Evolutionary conservation across 441 rosid genomes (phyloP), one percentile per base, ranked within the genome.

Genomic region (Raphanus hybrid): DNA sequence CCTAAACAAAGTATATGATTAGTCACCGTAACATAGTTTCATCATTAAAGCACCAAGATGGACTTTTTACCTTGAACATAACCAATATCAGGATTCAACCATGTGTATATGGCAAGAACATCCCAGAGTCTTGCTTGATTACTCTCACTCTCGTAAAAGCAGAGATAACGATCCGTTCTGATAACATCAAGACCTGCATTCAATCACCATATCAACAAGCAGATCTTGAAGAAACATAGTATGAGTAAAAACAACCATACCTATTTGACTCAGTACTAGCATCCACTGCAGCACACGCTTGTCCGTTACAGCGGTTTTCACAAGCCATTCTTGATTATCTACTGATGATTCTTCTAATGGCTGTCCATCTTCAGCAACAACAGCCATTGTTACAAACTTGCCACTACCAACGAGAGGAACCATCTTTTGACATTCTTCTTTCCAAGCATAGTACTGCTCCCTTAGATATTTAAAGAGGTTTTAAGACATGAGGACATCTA

Each of bases 71-170:
- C 99, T 81, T 95, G 99, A 67, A 91, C 90, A 79, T 91, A 95
- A 60, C 98, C 89, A 73, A 95, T 89, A 75, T 95, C 98, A 74
- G 77, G 87, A 79, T 95, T 97, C 74, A 89, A 66, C 98, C 98
- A 93, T 6, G 93, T 83, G 85, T 95, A 93, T 73, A 93, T 80
- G 32, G 94, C 77, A 68, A 95, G 96, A 84, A 91, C 41, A 77
- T 95, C 95, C 96, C 97, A 91, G 60, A 95, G 95, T 78, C 81
- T 95, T 68, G 96, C 89, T 81, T 82, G 92, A 80, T 93, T 93
- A 62, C 69, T 23, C 79, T 87, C 90, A 63, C 35, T 81, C 81
- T 93, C 92, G 81, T 95, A 95, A 79, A 93, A 95, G 75, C 67
- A 81, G 66, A 95, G 93, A 67, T 91, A 73, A 76, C 86, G 86